phyloP scores from a whole-genome alignment of 371 early-diverging fungal genomes.

The Rhizopus microsporus region DNA sequence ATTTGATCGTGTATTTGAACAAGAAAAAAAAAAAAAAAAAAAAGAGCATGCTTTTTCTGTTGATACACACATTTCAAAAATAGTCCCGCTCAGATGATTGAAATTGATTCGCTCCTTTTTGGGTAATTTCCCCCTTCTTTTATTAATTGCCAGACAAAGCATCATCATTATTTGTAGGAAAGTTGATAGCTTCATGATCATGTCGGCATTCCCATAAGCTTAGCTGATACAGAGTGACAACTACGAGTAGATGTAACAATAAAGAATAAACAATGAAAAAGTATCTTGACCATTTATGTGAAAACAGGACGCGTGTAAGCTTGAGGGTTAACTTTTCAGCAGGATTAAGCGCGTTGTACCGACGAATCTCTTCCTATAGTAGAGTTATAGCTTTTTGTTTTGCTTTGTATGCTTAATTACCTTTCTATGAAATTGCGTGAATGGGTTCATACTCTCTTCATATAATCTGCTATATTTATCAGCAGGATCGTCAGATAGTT shows the following conservation, averaged over 20 bases:
- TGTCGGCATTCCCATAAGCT: slow-evolving; percentile 72
- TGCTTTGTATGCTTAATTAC: slow-evolving; percentile 19
- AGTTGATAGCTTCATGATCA: slow-evolving; percentile 55
- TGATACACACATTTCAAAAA: background rate
- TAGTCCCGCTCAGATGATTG: too few relatives aligned
- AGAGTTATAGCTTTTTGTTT: background rate
- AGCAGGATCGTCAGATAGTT: slow-evolving; percentile 46
- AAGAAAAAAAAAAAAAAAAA: background rate
- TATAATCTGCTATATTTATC: slow-evolving; percentile 79
- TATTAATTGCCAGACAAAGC: background rate
- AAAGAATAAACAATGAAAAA: slow-evolving; percentile 72
- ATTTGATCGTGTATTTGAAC: slow-evolving; percentile 9
- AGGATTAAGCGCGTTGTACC: slow-evolving; percentile 74
- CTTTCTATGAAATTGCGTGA: slow-evolving; percentile 78
- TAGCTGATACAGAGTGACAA: slow-evolving; percentile 69
- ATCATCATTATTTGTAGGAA: slow-evolving; percentile 39
- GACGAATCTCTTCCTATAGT: slow-evolving; percentile 66
- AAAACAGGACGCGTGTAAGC: slow-evolving; percentile 68
- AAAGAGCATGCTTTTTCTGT: background rate
- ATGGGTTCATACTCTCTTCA: slow-evolving; percentile 88
- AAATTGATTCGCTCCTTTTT: too few relatives aligned
- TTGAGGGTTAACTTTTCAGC: slow-evolving; percentile 73
- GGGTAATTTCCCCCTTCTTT: background rate
- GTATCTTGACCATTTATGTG: slow-evolving; percentile 73
- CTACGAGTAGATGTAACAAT: slow-evolving; percentile 77